Evolutionary conservation across 768 basidiomycete species (phyloP).

Genomic region (Mycena amicta): DNA sequence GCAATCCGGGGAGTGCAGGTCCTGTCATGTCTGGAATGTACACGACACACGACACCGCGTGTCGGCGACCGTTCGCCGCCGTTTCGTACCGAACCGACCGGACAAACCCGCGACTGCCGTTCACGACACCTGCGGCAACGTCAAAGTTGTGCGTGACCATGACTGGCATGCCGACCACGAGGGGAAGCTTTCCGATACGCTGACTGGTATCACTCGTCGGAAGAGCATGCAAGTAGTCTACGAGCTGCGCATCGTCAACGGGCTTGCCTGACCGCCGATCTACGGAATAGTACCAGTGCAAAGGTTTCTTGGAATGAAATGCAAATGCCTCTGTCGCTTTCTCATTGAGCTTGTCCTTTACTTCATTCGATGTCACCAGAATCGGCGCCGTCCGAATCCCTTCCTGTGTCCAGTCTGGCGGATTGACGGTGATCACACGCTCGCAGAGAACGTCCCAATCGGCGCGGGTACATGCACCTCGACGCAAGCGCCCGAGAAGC

Average conservation of each 20-base stretch:
- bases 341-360: background rate
- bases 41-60: constrained; percentile 26
- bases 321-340: background rate
- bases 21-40: constrained; percentile 6
- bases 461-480: constrained; percentile 17
- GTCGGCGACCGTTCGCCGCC: constrained; percentile 13
- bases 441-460: constrained; percentile 20
- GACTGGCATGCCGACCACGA: constrained; percentile 36
- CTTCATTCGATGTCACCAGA: constrained; percentile 26
- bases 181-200: constrained; percentile 22
- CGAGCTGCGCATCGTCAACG: background rate
- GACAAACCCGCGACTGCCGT: constrained; percentile 26
- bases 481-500: background rate
- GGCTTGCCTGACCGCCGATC: constrained; percentile 5
- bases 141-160: constrained; percentile 31
- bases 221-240: background rate
- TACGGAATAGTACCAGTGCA: constrained; percentile 19
- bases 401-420: background rate
- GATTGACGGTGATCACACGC: background rate
- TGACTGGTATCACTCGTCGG: constrained; percentile 21
- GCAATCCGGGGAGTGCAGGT: constrained; percentile 15
- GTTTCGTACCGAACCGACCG: constrained; percentile 17
- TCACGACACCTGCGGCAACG: constrained; percentile 27
- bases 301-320: background rate
- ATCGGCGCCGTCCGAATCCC: constrained; percentile 23